A percentile compares a stretch with the other conserved stretches of the same genome.
These are phyloP conservation scores for Litchi chinensis DNA, from an alignment of 345 rosid genomes.

Conservation along the genomic window DNA sequence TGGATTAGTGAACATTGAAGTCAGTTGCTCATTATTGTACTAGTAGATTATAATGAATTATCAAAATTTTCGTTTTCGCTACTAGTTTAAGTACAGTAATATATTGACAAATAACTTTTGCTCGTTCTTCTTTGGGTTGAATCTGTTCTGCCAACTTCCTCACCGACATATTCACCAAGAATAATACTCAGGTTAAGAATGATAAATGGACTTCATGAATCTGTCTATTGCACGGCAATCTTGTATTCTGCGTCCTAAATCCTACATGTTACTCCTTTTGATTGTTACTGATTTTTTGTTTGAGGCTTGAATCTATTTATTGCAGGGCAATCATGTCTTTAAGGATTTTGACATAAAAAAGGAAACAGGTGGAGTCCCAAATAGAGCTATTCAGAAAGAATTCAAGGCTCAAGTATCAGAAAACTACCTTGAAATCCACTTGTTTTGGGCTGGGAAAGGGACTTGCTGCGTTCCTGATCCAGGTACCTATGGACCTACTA, in stretches of 20 bases:
- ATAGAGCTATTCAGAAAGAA: slow-evolving; percentile 27
- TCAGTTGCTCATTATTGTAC: background rate
- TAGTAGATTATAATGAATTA: background rate
- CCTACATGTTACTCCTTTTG: background rate
- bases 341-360: slow-evolving; percentile 52
- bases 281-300: background rate
- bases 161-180: background rate
- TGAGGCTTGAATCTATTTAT: slow-evolving; percentile 8
- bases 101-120: background rate
- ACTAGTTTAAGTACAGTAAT: background rate
- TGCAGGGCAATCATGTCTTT: slow-evolving; percentile 49
- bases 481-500: slow-evolving; percentile 44
- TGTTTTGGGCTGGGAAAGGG: slow-evolving; percentile 53
- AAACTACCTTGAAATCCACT: slow-evolving; percentile 42
- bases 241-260: background rate
- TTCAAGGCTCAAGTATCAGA: slow-evolving; percentile 33
- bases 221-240: background rate
- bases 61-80: background rate
- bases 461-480: slow-evolving; percentile 36
- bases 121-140: background rate
- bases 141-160: background rate
- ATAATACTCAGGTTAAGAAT: no score
- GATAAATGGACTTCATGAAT: background rate
- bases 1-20: background rate
- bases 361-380: slow-evolving; percentile 36